Evolutionary conservation across 2,329 filamentous ascomycete species (phyloP), one percentile per base, ranked within the genome.

Genomic region (Colletotrichum coccodes): DNA sequence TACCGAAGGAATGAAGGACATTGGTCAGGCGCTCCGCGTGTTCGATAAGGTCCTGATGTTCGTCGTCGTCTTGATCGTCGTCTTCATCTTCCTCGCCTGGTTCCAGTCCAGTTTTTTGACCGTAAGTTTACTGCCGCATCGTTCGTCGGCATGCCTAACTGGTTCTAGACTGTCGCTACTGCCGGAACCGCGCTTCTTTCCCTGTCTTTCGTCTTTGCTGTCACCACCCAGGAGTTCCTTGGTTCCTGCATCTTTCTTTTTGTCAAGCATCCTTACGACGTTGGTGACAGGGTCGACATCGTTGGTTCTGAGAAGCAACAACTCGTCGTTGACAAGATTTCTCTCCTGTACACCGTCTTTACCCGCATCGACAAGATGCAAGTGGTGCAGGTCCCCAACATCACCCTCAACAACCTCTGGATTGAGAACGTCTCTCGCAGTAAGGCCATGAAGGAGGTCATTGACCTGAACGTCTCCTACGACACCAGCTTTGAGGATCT

Each of bases 201-300:
- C 6, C 85, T 98, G n/a, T 98, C 95, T 4, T 99, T 99, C 82
- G 92, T 98, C 74, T 98, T 99, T 79, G 91, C 95, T 28, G 92
- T 92, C 64, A 98, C 95, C 1, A 91, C 92, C 4, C 95, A 98
- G 80, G 96, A 99, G 80, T 92, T 99, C 71, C 89, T 99, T n/a
- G 95, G 95, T 76, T 98, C 95, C 42, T 98, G 95, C 84, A 97
- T 99, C 76, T 99, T 99, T 84, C 84, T 99, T 1, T 99, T 99
- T 76, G 94, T 98, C 84, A 99, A 99, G 85, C 96, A 99, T 79
- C 95, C 96, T 0, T 98, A 93, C 79, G 96, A 99, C 78, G 94
- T 98, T 26, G 95, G 95, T 70, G 96, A 99, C 79, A 91, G 96
- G 30, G 93, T 98, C 49, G 94, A 98, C 75, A 92, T 98, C 71